Conservation (phyloP, 2,329 filamentous ascomycete genomes). For the Didymella segeticola region DNA sequence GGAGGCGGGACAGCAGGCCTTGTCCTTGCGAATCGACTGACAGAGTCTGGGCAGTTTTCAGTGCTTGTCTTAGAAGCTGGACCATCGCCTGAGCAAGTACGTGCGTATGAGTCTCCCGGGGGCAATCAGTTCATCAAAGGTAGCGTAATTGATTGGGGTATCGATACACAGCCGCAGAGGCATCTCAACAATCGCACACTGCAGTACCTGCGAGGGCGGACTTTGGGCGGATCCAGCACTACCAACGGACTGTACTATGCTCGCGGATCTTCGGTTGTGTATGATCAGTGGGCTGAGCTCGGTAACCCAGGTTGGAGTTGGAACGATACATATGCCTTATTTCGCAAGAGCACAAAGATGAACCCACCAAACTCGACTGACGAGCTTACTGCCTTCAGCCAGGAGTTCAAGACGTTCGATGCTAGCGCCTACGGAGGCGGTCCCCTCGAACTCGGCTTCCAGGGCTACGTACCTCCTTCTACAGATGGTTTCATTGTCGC, state of each 20-base stretch:
- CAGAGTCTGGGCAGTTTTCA: conserved; percentile 29
- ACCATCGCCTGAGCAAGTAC: conserved; percentile 38
- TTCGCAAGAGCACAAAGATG: conserved; percentile 38
- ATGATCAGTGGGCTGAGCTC: conserved; percentile 63
- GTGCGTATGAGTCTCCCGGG: conserved; percentile 35
- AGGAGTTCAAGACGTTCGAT: conserved; percentile 39
- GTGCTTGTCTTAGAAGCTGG: conserved; percentile 47
- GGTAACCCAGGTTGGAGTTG: conserved; percentile 65
- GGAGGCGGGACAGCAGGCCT: conserved; percentile 37
- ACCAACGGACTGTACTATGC: conserved; percentile 47
- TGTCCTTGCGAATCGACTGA: conserved; percentile 33
- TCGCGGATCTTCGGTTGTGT: conserved; percentile 41
- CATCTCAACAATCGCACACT: conserved; percentile 31
- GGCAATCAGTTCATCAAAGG: conserved; percentile 38
- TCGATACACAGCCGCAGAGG: conserved; percentile 34
- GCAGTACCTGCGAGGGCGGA: conserved; percentile 32
- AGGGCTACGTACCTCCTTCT: conserved; percentile 39
- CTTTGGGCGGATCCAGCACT: conserved; percentile 42
- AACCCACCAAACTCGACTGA: conserved; percentile 33
- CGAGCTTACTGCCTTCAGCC: conserved; percentile 33
- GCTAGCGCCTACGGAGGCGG: conserved; percentile 35
- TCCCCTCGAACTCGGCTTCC: conserved; percentile 38
- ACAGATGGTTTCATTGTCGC: conserved; percentile 38
- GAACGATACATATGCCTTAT: conserved; percentile 29
- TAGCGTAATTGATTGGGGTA: conserved; percentile 40